These are phyloP conservation scores for Chlorella variabilis DNA, from an alignment of 163 green algal species.

Conservation along the genomic window DNA sequence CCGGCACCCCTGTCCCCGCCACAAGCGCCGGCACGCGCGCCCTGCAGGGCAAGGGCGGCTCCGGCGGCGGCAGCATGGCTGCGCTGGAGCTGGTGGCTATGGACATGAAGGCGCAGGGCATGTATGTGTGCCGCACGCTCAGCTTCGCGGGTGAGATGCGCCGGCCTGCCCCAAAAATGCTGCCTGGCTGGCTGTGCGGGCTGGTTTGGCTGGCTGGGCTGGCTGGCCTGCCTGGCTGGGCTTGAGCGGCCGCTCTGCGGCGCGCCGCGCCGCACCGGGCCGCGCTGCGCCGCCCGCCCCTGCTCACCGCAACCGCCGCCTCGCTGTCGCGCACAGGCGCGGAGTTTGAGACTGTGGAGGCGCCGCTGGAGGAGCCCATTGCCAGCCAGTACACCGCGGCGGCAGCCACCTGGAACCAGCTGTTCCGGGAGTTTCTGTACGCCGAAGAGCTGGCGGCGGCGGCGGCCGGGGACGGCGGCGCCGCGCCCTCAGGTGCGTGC, in stretches of 20 bases:
- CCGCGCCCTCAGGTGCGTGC: background rate
- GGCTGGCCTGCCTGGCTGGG: background rate
- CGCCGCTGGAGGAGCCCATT: constrained; percentile 46
- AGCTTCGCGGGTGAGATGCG: constrained; percentile 52
- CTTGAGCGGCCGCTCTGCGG: no score
- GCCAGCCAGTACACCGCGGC: constrained; percentile 46
- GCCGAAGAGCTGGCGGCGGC: constrained; percentile 33
- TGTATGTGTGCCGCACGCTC: constrained; percentile 83
- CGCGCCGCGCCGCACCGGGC: background rate
- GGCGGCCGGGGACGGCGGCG: background rate
- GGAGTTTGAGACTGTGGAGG: constrained; percentile 58
- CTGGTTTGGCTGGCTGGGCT: no score
- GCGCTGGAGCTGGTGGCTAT: constrained; percentile 73
- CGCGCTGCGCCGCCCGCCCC: no score
- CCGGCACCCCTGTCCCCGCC: no score
- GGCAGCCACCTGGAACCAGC: constrained; percentile 49
- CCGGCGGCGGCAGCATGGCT: constrained; percentile 46
- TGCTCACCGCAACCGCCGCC: no score
- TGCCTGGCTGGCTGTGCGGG: no score
- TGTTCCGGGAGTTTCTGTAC: constrained; percentile 55
- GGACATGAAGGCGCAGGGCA: constrained; percentile 68
- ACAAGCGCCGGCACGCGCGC: no score
- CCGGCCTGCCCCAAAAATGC: no score
- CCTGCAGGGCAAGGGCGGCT: constrained; percentile 26
- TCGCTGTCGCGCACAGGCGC: no score